Percentiles rank a stretch among this genome's conserved stretches.
Evolutionary conservation across 179 eudicot genomes (phyloP).

Genomic region (Silene noctiflora): DNA sequence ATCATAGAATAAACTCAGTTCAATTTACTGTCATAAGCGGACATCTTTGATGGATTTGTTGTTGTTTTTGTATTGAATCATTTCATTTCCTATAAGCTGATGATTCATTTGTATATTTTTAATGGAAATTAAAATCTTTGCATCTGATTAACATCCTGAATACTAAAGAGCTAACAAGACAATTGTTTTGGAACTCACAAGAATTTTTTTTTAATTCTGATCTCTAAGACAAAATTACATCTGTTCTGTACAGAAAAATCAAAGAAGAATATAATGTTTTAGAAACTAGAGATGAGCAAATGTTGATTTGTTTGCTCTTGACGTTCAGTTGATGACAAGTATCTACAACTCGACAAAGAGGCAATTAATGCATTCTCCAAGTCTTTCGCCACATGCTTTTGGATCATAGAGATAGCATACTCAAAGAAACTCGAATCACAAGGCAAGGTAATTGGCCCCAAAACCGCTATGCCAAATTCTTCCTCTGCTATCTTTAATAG

Average conservation of each 20-base stretch:
- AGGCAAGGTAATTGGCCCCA: constrained; percentile 33
- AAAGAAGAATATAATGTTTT: background rate
- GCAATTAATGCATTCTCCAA: constrained; percentile 27
- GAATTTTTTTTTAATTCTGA: background rate
- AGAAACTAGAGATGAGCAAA: constrained; percentile 10
- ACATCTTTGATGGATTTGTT: background rate
- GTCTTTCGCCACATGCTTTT: constrained; percentile 21
- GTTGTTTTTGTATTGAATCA: too few relatives aligned
- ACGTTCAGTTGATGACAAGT: background rate
- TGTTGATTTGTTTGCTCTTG: constrained; percentile 8
- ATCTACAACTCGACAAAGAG: constrained; percentile 6
- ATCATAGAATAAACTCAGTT: too few relatives aligned
- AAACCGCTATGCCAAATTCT: constrained; percentile 31
- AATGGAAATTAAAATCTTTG: too few relatives aligned
- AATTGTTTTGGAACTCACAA: background rate
- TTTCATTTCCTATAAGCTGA: too few relatives aligned
- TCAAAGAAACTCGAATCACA: constrained; percentile 37
- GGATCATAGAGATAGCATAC: constrained; percentile 24
- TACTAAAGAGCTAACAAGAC: background rate
- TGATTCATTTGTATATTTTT: too few relatives aligned
- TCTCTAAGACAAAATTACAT: background rate
- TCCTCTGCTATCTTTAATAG: constrained; percentile 44
- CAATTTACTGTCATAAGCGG: background rate
- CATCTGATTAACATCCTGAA: too few relatives aligned
- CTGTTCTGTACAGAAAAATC: background rate